phyloP scores from a whole-genome alignment of 2,329 filamentous ascomycete genomes.

The Zymoseptoria passerinii region DNA sequence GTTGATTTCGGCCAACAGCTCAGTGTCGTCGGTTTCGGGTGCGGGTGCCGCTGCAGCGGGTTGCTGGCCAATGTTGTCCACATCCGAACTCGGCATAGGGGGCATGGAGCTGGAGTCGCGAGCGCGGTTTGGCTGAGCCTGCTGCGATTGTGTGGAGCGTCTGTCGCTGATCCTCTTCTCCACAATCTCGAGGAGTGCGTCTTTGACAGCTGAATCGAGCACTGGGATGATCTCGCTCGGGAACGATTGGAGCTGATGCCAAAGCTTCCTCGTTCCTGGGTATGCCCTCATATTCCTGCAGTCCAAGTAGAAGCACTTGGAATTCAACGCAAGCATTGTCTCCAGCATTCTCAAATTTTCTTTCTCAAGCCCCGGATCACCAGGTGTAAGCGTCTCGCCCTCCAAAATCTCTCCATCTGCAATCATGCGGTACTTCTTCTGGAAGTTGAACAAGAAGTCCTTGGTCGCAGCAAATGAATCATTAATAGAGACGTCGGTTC shows the following conservation, averaged over 20 bases:
- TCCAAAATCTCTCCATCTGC: constrained; percentile 73
- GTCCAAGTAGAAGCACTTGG: constrained; percentile 79
- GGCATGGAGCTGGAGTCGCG: constrained; percentile 60
- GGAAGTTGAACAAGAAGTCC: constrained; percentile 86
- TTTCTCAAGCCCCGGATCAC: constrained; percentile 63
- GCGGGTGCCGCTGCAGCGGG: constrained; percentile 30
- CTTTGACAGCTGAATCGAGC: constrained; percentile 91
- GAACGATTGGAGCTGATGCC: constrained; percentile 90
- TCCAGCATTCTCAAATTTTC: constrained; percentile 80
- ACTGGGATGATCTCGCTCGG: constrained; percentile 93
- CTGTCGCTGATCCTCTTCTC: constrained; percentile 67
- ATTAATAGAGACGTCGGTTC: constrained; percentile 88
- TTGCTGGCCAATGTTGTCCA: constrained; percentile 35
- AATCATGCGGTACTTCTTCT: constrained; percentile 89
- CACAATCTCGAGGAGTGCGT: constrained; percentile 85
- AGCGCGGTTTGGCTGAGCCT: constrained; percentile 25
- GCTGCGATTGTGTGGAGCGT: constrained; percentile 30
- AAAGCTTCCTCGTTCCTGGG: constrained; percentile 84
- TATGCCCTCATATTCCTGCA: constrained; percentile 85
- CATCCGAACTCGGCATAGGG: constrained; percentile 71
- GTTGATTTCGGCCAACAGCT: constrained; percentile 68
- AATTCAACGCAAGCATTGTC: constrained; percentile 81
- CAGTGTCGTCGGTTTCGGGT: constrained; percentile 45
- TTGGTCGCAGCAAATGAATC: constrained; percentile 84
- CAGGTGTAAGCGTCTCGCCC: constrained; percentile 56